Conservation (phyloP, 306 rosid genomes). For the Sicyos baderoa region DNA sequence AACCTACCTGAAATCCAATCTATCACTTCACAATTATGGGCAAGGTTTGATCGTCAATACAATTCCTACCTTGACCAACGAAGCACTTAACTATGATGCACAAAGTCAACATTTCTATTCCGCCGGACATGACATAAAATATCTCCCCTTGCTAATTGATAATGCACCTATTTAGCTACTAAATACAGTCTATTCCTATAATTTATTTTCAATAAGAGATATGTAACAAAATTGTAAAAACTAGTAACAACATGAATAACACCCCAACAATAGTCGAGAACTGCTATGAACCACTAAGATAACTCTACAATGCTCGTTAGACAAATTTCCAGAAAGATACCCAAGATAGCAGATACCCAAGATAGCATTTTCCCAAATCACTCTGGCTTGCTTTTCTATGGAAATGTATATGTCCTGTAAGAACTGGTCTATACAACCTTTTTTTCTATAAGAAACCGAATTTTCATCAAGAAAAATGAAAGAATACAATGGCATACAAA, state of each 20-base stretch:
- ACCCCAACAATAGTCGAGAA: not conserved
- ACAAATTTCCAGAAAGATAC: not conserved
- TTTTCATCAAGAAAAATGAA: not conserved
- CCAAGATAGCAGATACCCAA: not conserved
- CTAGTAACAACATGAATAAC: not conserved
- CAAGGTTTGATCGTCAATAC: not conserved
- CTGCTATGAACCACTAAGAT: not conserved
- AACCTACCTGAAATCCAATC: slow-evolving; percentile 7
- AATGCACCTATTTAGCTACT: not conserved
- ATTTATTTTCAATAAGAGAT: not conserved
- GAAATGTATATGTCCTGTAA: slow-evolving; percentile 4
- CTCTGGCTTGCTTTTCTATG: not conserved
- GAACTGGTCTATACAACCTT: not conserved
- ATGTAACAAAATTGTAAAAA: not conserved
- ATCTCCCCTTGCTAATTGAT: not conserved
- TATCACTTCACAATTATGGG: not conserved
- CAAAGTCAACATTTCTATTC: not conserved
- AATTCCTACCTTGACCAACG: not conserved
- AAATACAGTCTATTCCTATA: not conserved
- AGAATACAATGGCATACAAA: too few species aligned
- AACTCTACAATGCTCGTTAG: not conserved
- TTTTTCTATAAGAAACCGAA: not conserved
- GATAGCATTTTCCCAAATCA: not conserved
- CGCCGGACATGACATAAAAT: not conserved
- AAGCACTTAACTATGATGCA: not conserved